Evolutionary conservation across 805 yeast species (phyloP).

Genomic region (Pichia eremophila): DNA sequence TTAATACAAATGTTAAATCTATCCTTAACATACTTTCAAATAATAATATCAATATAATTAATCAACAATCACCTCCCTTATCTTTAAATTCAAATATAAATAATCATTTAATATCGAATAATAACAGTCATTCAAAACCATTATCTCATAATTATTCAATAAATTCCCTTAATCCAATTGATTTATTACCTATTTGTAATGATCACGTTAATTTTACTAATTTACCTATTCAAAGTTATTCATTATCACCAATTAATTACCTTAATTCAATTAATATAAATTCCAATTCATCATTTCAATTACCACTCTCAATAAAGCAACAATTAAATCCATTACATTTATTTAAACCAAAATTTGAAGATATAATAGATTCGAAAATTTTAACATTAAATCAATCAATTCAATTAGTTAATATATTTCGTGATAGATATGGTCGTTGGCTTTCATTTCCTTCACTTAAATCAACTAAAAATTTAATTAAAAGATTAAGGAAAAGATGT

Average conservation of each 20-base stretch:
- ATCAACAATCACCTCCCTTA: no score
- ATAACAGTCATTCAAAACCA: no score
- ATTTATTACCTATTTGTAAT: background rate
- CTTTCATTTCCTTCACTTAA: constrained; percentile 54
- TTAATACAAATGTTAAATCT: background rate
- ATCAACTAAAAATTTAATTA: constrained; percentile 39
- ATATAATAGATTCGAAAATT: constrained; percentile 42
- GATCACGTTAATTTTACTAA: constrained; percentile 5
- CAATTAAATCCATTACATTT: constrained; percentile 4
- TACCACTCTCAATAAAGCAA: constrained; percentile 4
- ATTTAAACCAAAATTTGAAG: constrained; percentile 19
- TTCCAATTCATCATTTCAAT: background rate
- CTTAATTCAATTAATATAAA: background rate
- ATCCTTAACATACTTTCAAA: background rate
- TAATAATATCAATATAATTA: no score
- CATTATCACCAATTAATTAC: constrained; percentile 3
- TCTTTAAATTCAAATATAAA: no score
- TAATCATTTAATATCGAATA: no score
- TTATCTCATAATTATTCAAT: background rate
- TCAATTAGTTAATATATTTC: constrained; percentile 45
- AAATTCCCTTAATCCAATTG: background rate
- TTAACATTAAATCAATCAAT: constrained; percentile 39
- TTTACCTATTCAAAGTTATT: constrained; percentile 2
- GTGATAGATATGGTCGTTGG: constrained; percentile 70
- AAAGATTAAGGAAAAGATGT: constrained; percentile 38